phyloP scores from a whole-genome alignment of 2,329 filamentous ascomycete genomes.

The Trichoderma atrobrunneum region DNA sequence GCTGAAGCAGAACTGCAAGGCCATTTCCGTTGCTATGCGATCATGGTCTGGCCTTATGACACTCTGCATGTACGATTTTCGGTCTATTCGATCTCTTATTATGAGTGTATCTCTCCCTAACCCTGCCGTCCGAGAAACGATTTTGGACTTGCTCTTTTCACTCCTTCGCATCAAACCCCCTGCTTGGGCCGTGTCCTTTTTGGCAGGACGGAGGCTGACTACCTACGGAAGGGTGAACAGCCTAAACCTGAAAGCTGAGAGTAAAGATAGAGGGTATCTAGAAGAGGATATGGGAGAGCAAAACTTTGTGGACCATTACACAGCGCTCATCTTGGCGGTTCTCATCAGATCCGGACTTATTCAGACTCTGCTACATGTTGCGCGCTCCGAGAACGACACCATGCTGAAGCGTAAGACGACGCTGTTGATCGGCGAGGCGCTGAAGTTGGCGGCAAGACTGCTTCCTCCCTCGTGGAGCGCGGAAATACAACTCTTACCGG shows the following conservation, averaged over 20 bases:
- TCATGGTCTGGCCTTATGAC: slow-evolving; percentile 92
- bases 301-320: slow-evolving; percentile 92
- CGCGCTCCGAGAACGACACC: slow-evolving; percentile 64
- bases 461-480: slow-evolving; percentile 80
- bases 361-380: slow-evolving; percentile 58
- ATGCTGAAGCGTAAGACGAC: slow-evolving; percentile 84
- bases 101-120: slow-evolving; percentile 60
- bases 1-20: slow-evolving; percentile 83
- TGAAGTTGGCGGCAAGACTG: slow-evolving; percentile 84
- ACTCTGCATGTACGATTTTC: slow-evolving; percentile 82
- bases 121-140: slow-evolving; percentile 63
- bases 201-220: slow-evolving; percentile 86
- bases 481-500: slow-evolving; percentile 81
- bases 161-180: slow-evolving; percentile 82
- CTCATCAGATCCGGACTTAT: slow-evolving; percentile 79
- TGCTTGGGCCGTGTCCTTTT: slow-evolving; percentile 91
- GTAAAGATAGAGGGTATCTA: slow-evolving; percentile 50
- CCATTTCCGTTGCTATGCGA: slow-evolving; percentile 86
- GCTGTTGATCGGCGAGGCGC: slow-evolving; percentile 81
- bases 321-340: slow-evolving; percentile 79
- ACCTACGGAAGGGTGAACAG: slow-evolving; percentile 95
- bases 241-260: slow-evolving; percentile 68
- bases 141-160: slow-evolving; percentile 82
- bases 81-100: slow-evolving; percentile 76
- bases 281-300: slow-evolving; percentile 70